Evolutionary conservation across 176 grass and related monocot species (phyloP).

Genomic region (Leersia perrieri): DNA sequence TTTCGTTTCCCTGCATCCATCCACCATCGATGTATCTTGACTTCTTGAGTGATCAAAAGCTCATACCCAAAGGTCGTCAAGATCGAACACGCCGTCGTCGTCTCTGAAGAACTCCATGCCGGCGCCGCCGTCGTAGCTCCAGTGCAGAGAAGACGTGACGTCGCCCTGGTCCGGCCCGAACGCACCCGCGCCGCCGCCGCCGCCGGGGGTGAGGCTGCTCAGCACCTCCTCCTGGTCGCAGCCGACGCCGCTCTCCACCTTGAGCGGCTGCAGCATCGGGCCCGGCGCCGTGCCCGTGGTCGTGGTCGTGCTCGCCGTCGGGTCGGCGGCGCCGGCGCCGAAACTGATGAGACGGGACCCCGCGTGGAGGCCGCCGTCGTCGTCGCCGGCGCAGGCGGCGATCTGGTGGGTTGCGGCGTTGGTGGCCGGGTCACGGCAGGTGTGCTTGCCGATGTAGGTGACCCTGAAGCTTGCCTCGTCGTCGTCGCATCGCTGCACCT

Average conservation of each 20-base stretch:
- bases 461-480: slow-evolving; percentile 34
- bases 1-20: not conserved
- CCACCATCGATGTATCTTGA: no score
- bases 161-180: slow-evolving; percentile 49
- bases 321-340: not conserved
- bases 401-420: slow-evolving; percentile 10
- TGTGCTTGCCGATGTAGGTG: slow-evolving; percentile 79
- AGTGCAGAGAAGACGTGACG: slow-evolving; percentile 53
- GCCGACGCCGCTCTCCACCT: slow-evolving; percentile 20
- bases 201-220: slow-evolving; percentile 55
- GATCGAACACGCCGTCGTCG: not conserved
- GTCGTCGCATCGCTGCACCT: slow-evolving; percentile 59
- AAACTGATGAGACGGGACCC: slow-evolving; percentile 54
- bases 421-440: slow-evolving; percentile 52
- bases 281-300: not conserved
- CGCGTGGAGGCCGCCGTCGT: not conserved
- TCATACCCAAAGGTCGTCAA: slow-evolving; percentile 12
- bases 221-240: slow-evolving; percentile 56
- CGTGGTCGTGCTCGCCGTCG: slow-evolving; percentile 19
- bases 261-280: slow-evolving; percentile 8
- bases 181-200: not conserved
- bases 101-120: not conserved
- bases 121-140: not conserved
- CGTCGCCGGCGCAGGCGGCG: not conserved
- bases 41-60: not conserved